Evolutionary conservation across 139 green algal genomes (phyloP).

Genomic region (Ettlia oleoabundans): DNA sequence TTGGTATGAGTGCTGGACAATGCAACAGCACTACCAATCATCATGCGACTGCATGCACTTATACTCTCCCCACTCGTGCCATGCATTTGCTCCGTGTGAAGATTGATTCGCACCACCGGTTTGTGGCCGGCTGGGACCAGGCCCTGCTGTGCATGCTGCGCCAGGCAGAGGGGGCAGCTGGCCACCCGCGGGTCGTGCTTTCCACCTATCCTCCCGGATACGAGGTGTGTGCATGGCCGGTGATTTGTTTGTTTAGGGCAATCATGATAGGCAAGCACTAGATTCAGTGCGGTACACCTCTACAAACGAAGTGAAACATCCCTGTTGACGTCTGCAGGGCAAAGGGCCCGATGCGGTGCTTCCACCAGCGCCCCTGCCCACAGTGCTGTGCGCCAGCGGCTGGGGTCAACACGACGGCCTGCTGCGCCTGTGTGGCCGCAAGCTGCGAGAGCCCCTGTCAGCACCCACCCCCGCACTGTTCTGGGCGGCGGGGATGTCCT

Average conservation of each 20-base stretch:
- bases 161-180: constrained; percentile 25
- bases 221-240: constrained; percentile 7
- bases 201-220: constrained; percentile 78
- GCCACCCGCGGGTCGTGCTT: constrained; percentile 57
- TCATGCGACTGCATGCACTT: no score
- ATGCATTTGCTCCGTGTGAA: background rate
- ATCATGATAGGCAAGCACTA: background rate
- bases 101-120: constrained; percentile 79
- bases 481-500: constrained; percentile 82
- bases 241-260: background rate
- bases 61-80: background rate
- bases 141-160: constrained; percentile 44
- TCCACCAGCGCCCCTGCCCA: constrained; percentile 41
- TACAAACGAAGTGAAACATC: no score
- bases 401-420: constrained; percentile 63
- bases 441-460: constrained; percentile 20
- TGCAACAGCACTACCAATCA: no score
- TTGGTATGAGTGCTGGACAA: no score
- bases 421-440: constrained; percentile 49
- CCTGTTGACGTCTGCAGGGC: constrained; percentile 29
- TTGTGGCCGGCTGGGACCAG: constrained; percentile 48
- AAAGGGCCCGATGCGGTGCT: constrained; percentile 45
- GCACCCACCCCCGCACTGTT: constrained; percentile 55
- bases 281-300: background rate
- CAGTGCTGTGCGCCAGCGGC: constrained; percentile 63